Evolutionary conservation across 2,329 filamentous ascomycete species (phyloP).

Genomic region (Epichloe brachyelytri): DNA sequence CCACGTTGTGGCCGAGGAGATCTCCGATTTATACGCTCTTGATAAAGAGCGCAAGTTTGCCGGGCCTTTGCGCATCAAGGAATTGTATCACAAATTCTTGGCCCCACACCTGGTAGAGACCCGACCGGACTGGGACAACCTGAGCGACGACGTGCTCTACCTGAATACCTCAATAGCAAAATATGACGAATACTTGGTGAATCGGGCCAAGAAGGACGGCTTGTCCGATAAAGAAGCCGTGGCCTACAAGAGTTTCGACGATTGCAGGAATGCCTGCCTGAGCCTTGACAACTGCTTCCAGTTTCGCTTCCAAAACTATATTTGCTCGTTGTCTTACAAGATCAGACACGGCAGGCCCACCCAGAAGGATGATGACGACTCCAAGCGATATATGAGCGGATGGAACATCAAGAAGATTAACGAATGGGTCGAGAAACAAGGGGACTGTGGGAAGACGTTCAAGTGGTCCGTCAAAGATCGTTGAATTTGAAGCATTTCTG

Average conservation of each 20-base stretch:
- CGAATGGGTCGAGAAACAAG: conserved; percentile 25
- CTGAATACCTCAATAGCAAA: conserved; percentile 18
- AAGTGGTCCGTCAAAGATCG: conserved; percentile 1
- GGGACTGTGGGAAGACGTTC: conserved; percentile 17
- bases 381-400: conserved; percentile 24
- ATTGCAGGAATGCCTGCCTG: conserved; percentile 33
- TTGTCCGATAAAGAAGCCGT: conserved; percentile 24
- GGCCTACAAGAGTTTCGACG: conserved; percentile 28
- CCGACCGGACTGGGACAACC: conserved; percentile 41
- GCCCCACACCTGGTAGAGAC: conserved; percentile 23
- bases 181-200: conserved; percentile 19
- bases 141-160: conserved; percentile 32
- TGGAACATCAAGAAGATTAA: conserved; percentile 30
- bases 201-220: conserved; percentile 19
- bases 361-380: conserved; percentile 15
- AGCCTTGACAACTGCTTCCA: conserved; percentile 25
- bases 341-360: conserved; percentile 28
- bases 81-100: conserved; percentile 35
- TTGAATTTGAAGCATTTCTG: background rate
- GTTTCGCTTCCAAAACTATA: conserved; percentile 25
- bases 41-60: conserved; percentile 27
- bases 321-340: conserved; percentile 23
- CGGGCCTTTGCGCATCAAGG: conserved; percentile 27
- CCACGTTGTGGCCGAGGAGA: conserved; percentile 36
- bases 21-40: conserved; percentile 37